Conservation (phyloP, 2,329 filamentous ascomycete species). For the Aspergillus caelatus region DNA sequence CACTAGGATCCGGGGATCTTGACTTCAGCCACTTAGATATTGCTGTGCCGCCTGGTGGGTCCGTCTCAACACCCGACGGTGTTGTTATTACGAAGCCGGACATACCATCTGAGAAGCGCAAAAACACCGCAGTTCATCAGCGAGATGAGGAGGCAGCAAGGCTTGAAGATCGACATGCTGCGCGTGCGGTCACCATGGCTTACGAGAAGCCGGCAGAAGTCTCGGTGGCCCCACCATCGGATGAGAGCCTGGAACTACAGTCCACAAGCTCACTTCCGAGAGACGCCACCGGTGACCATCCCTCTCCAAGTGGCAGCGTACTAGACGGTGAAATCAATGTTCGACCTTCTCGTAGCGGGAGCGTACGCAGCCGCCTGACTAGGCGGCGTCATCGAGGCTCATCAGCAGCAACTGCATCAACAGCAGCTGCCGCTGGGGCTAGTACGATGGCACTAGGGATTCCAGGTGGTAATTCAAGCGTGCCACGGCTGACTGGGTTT, state of each 20-base stretch:
- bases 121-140: constrained; percentile 39
- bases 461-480: constrained; percentile 59
- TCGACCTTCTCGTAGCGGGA: constrained; percentile 64
- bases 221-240: constrained; percentile 43
- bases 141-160: constrained; percentile 59
- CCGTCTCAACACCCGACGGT: constrained; percentile 41
- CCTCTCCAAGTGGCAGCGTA: constrained; percentile 67
- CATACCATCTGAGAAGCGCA: constrained; percentile 34
- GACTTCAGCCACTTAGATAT: constrained; percentile 89
- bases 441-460: constrained; percentile 71
- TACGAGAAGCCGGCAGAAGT: constrained; percentile 52
- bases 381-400: constrained; percentile 78
- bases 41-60: constrained; percentile 37
- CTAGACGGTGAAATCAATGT: constrained; percentile 62
- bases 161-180: constrained; percentile 61
- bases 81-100: constrained; percentile 42
- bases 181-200: constrained; percentile 63
- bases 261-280: constrained; percentile 32
- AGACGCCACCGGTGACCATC: constrained; percentile 58
- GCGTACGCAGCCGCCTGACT: constrained; percentile 66
- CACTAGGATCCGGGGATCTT: constrained; percentile 83
- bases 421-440: constrained; percentile 73
- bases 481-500: constrained; percentile 86
- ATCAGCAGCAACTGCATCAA: constrained; percentile 70
- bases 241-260: constrained; percentile 37